Evolutionary conservation across 106 monocot species (phyloP), one percentile per base, ranked within the genome.

Genomic region (Apostasia shenzhenica): DNA sequence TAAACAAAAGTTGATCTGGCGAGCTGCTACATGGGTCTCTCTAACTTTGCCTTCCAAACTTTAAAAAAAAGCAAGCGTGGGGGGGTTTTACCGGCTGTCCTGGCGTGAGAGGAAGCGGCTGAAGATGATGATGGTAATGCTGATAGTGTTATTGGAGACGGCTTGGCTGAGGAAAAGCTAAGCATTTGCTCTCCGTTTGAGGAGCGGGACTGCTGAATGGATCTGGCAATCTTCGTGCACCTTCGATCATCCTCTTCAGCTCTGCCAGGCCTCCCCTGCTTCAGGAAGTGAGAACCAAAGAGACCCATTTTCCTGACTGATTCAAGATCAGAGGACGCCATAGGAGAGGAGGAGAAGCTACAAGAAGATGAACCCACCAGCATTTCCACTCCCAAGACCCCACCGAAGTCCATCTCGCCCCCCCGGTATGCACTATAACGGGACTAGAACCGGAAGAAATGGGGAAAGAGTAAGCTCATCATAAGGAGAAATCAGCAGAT

Each of bases 151-250:
- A 48, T 14, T 48, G 65, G 43, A 48, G 65, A 48, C 48, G 65
- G 8, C 26, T 58, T 70, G 47, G 59, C 26, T 6, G 59, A 70
- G 14, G 70, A 70, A 59, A 70, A 70, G 70, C 70, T 70, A 48
- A 70, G 70, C 70, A 70, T 70, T 70, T 70, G 57, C 59, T 70
- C 70, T 47, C 59, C 70, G 26, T 70, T 65, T 14, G 65, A 65
- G 48, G 49, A 10, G 37, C 48, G 43, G 8, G 65, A 65, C 48
- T 38, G 12, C 11, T 42, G 1, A 5, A 62, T 45, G 62, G 62
- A 62, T 62, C 62, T 62, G 62, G 45, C 10, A 45, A 62, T 45
- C 45, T 62, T 62, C 3, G 62, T 9, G 62, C 38, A 62, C n/a
- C 65, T 48, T 14, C 48, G 48, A 8, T 48, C 65, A 26, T 65